A percentile compares a stretch with the other conserved stretches of the same genome.
Conservation (phyloP, 2,329 filamentous ascomycete species). For the Alternaria sp. region DNA sequence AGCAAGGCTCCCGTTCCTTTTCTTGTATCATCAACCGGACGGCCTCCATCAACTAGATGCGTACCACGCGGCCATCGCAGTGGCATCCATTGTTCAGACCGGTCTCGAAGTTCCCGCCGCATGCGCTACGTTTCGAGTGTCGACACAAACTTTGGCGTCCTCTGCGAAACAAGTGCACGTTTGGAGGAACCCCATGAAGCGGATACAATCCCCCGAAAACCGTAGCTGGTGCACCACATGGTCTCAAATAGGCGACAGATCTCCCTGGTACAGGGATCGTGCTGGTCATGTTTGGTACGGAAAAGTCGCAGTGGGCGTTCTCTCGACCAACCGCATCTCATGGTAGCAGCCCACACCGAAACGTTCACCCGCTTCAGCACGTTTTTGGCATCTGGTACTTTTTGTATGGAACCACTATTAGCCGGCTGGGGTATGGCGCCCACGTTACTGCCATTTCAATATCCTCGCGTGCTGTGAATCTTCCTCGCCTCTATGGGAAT, state of each 20-base stretch:
- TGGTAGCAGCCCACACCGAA: constrained; percentile 3
- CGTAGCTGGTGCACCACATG: background rate
- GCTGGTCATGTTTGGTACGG: constrained; percentile 6
- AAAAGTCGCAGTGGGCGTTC: background rate
- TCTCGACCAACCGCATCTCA: constrained; percentile 1
- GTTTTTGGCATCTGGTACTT: constrained; percentile 3
- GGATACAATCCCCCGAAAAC: constrained; percentile 1
- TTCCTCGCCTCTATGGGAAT: constrained; percentile 2
- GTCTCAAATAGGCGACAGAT: constrained; percentile 1
- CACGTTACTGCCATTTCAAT: background rate
- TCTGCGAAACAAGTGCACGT: constrained; percentile 8
- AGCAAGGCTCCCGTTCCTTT: background rate
- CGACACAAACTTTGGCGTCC: constrained; percentile 9
- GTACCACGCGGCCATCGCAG: background rate
- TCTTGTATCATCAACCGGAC: background rate
- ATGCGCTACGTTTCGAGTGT: constrained; percentile 15
- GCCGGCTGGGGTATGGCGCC: background rate
- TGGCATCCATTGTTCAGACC: background rate
- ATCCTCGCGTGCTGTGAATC: background rate
- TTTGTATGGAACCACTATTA: constrained; percentile 4
- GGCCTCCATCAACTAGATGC: background rate
- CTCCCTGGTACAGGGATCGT: background rate
- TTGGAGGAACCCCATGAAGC: constrained; percentile 8
- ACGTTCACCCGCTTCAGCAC: constrained; percentile 3
- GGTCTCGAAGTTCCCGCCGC: constrained; percentile 1